These are phyloP conservation scores for Ganoderma boninense DNA, from an alignment of 1,284 basidiomycete species.

Conservation along the genomic window DNA sequence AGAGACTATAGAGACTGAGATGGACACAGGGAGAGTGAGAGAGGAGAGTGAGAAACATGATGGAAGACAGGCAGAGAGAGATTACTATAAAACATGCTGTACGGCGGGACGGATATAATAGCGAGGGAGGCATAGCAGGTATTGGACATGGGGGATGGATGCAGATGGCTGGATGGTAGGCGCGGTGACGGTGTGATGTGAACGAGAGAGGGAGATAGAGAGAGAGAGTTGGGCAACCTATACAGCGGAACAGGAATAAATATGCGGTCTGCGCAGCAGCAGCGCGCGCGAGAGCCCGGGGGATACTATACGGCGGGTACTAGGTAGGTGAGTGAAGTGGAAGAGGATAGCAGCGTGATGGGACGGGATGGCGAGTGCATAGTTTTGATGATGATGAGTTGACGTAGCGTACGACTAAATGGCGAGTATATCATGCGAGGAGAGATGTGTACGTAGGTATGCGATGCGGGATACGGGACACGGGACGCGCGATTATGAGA, in stretches of 20 bases:
- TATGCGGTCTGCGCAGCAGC: constrained; percentile 8
- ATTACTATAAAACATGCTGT: constrained; percentile 7
- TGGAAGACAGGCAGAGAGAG: neutral
- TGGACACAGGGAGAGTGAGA: neutral
- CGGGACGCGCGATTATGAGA: neutral
- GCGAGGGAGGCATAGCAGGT: neutral
- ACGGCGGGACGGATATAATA: constrained; percentile 1
- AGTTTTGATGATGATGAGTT: neutral
- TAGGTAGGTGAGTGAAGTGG: neutral
- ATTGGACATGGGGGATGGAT: constrained; percentile 4
- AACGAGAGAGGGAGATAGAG: neutral
- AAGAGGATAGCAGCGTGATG: neutral
- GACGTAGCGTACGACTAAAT: neutral
- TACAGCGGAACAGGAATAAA: constrained; percentile 20
- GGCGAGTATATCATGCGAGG: neutral
- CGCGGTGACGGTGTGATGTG: neutral
- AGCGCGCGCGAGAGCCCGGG: constrained; percentile 9
- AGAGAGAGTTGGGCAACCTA: neutral
- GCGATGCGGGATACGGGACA: neutral
- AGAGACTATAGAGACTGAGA: neutral
- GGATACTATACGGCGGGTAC: constrained; percentile 6
- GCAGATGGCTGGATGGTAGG: neutral
- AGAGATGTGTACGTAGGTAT: too few species aligned
- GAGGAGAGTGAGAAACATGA: neutral
- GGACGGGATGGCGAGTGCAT: neutral